Evolutionary conservation across 768 basidiomycete species (phyloP).

Genomic region (Obba rivulosa): DNA sequence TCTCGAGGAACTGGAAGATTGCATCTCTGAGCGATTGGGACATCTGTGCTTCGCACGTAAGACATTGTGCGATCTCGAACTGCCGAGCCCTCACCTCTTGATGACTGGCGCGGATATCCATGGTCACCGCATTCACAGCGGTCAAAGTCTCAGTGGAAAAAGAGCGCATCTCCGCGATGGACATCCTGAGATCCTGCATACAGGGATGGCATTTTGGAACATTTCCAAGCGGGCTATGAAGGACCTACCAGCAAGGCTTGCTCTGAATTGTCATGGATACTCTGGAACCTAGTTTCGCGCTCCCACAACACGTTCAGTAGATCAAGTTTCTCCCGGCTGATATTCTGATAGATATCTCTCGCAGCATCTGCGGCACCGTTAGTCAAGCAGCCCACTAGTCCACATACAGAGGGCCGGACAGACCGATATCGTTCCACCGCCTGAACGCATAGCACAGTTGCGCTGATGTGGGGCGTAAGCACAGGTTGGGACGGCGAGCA

Average conservation of each 20-base stretch:
- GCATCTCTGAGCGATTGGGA: no score
- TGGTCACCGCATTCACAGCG: neutral
- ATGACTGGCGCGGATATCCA: neutral
- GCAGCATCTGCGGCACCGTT: slow-evolving; percentile 43
- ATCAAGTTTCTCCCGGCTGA: slow-evolving; percentile 50
- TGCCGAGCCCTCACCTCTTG: slow-evolving; percentile 1
- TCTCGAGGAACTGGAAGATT: no score
- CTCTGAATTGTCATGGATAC: slow-evolving; percentile 27
- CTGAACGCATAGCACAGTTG: slow-evolving; percentile 74
- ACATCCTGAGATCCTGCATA: slow-evolving; percentile 5
- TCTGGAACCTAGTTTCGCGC: slow-evolving; percentile 35
- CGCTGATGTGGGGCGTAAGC: slow-evolving; percentile 33
- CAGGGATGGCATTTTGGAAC: no score
- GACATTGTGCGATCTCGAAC: neutral
- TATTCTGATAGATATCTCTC: slow-evolving; percentile 61
- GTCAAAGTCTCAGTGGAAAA: slow-evolving; percentile 4
- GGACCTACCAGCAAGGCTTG: slow-evolving; percentile 9
- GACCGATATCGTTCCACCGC: slow-evolving; percentile 73
- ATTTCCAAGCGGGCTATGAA: no score
- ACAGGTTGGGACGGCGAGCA: neutral
- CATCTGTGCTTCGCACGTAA: no score
- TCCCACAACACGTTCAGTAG: slow-evolving; percentile 41
- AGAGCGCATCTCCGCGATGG: slow-evolving; percentile 2
- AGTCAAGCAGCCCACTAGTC: neutral
- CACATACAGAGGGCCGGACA: slow-evolving; percentile 7